Base-by-base conservation (phyloP, 345 rosid genomes). In the Aurinia saxatilis region DNA sequence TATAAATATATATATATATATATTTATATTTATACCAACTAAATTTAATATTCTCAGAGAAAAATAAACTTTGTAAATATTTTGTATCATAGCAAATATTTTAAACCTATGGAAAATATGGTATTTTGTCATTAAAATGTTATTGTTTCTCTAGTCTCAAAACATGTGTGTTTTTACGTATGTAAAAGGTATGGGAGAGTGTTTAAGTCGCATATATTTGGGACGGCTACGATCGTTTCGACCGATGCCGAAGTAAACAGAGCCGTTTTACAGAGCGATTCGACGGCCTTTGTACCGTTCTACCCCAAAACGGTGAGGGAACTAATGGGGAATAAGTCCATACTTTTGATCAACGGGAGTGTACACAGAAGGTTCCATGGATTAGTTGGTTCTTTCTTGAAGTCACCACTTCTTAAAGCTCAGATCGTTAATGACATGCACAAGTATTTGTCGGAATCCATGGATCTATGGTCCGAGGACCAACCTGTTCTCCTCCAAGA, bases 171-270 rank as follows among this genome's bases (percentile, higher is more conserved):
- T n/a, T n/a, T 21, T 21, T 57, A 37, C 42, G 31, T 31, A 17
- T 6, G 29, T 50, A 10, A 9, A n/a, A 91, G 98, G 78, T 84
- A 86, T 40, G 99, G 99, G 31, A 88, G 84, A 73, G 96, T 95
- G 80, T 95, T 95, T 69, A 95, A 84, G 84, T 87, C 99, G 7
- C 99, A 95, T 73, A 81, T 95, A 60, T 95, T 90, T 76, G 97
- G 99, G 14, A 82, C 80, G 36, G 84, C 84, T 11, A 84, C 90
- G 2, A 83, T 95, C 1, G 87, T 95, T 12, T 93, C 99, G 29
- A 90, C 95, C 52, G 99, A 95, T 72, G 88, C 87, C 64, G 96
- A 86, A 69, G 90, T 95, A 72, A 95, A 81, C 75, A 84, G 73
- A 66, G 61, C 82, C 34, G 85, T 95, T 58, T 83, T 95, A 8